phyloP scores from a whole-genome alignment of 768 basidiomycete species.

The Psilocybe subaeruginosa region DNA sequence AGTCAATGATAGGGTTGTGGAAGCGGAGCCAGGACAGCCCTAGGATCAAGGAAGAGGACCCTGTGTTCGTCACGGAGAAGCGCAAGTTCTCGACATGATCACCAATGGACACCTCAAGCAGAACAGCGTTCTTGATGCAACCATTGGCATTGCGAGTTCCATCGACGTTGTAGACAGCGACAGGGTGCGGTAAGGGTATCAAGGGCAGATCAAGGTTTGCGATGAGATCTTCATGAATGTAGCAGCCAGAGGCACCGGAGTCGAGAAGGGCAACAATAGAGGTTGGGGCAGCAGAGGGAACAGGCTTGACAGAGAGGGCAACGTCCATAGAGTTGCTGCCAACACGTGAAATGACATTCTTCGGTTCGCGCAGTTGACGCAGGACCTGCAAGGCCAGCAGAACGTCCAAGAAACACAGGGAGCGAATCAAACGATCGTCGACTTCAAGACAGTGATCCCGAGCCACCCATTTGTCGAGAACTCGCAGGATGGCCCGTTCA shows the following conservation, averaged over 20 bases:
- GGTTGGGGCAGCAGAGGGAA: not conserved
- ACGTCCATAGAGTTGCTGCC: not conserved
- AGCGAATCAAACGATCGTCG: not conserved
- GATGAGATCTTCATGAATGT: slow-evolving; percentile 8
- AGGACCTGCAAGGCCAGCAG: not conserved
- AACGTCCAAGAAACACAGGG: not conserved
- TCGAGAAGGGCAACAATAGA: slow-evolving; percentile 10
- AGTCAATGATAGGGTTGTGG: not conserved
- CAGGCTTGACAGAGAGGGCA: not conserved
- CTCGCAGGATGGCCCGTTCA: not conserved
- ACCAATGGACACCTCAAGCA: no score
- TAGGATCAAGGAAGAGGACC: no score
- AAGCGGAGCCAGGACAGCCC: not conserved
- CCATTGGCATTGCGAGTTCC: slow-evolving; percentile 4
- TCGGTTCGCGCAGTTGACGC: not conserved
- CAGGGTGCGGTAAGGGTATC: not conserved
- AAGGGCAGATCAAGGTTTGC: not conserved
- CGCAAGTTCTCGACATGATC: no score
- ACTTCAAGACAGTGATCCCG: not conserved
- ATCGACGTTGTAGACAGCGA: slow-evolving; percentile 18
- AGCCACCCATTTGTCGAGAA: not conserved
- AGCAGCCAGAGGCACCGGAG: slow-evolving; percentile 11
- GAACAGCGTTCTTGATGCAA: no score
- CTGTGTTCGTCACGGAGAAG: no score
- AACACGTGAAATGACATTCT: not conserved